Evolutionary conservation across 202 grass and related monocot species (phyloP), one percentile per base, ranked within the genome.

Genomic region (Miscanthus sacchariflorus): DNA sequence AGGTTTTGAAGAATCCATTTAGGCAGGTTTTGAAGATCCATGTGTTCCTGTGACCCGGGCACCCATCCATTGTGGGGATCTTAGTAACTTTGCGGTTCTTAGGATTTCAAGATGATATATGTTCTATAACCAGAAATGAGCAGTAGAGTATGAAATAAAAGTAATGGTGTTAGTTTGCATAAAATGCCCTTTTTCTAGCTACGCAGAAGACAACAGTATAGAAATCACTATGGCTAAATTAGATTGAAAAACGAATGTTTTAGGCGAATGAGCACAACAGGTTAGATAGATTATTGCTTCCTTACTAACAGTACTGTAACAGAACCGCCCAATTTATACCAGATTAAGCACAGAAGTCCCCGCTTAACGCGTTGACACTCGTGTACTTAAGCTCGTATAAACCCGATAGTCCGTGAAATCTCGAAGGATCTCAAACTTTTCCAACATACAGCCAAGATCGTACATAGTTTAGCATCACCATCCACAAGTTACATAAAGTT

Each of bases 51-150:
- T 1, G 14, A 23, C 74, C 27, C 43, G 21, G 3, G 0, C 54
- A 17, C 63, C 27, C 42, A 65, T 2, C 0, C 43, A 79, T 72
- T 83, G 42, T 12, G 0, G 3, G 13, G 23, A 2, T 52, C 54
- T 71, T 81, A 76, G 13, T 30, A 30, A 44, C 24, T 85, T 68
- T 81, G 23, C 25, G 14, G 9, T 75, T 56, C 9, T 56, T 44
- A 74, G 66, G 68, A 44, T 89, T 74, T 38, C n/a, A 59, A 43
- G 2, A 63, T 18, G 14, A 68, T 79, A 9, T 74, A 11, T 80
- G 8, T 42, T 78, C 6, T 66, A 40, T 13, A 78, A 77, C 19
- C 18, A 79, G n/a, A 40, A 56, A 27, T 13, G 13, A 40, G 21
- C 4, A 44, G 9, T 69, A 48, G 48, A 67, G 35, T 50, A 27